Evolutionary conservation across 768 basidiomycete genomes (phyloP).

Genomic region (Leccinum ochraceum): DNA sequence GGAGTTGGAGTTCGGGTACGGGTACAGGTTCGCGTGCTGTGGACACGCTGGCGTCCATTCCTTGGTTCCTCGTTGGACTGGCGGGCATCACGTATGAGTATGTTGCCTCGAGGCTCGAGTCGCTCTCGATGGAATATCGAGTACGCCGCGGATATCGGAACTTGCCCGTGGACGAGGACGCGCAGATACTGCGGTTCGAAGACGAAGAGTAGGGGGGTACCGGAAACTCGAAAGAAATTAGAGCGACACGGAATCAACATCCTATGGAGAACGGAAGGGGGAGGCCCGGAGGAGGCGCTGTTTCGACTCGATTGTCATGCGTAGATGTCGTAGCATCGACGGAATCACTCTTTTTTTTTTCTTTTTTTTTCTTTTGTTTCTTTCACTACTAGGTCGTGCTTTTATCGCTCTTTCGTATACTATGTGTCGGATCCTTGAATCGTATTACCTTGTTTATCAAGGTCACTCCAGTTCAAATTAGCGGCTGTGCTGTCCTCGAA

Average conservation of each 20-base stretch:
- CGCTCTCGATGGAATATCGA: slow-evolving; percentile 39
- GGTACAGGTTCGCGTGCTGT: slow-evolving; percentile 47
- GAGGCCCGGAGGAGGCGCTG: background rate
- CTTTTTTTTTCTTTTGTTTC: slow-evolving; percentile 32
- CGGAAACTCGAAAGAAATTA: no score
- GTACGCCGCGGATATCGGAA: slow-evolving; percentile 71
- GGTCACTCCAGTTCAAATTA: no score
- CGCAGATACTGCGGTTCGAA: slow-evolving; percentile 81
- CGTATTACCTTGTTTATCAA: no score
- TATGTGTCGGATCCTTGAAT: background rate
- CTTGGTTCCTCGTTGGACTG: slow-evolving; percentile 86
- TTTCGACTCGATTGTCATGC: background rate
- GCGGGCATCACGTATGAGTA: slow-evolving; percentile 73
- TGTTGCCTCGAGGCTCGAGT: slow-evolving; percentile 50
- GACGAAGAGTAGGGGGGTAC: slow-evolving; percentile 54
- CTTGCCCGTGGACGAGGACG: slow-evolving; percentile 84
- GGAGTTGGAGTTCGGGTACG: background rate
- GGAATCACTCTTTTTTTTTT: background rate
- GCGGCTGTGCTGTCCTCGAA: no score
- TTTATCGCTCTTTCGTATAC: background rate
- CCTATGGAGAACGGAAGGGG: background rate
- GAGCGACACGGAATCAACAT: background rate
- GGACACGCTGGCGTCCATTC: slow-evolving; percentile 81
- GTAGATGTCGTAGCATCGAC: background rate
- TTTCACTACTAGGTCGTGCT: background rate